Evolutionary conservation across 2,329 filamentous ascomycete genomes (phyloP).

Genomic region (Epicoccum sorghinum): DNA sequence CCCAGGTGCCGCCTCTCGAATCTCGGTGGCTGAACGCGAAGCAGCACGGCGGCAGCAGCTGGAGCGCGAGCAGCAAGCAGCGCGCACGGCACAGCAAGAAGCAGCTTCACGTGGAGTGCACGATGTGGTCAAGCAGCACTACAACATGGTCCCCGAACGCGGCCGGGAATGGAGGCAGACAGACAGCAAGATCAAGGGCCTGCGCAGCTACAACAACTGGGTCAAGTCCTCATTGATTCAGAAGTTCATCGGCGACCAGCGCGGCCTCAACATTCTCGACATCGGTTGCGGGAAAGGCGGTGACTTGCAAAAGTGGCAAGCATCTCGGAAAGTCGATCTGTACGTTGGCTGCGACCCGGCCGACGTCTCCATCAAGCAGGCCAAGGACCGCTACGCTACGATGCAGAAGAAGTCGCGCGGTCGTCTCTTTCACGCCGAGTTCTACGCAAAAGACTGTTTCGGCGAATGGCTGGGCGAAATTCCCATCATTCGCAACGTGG

Average conservation of each 20-base stretch:
- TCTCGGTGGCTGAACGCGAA: slow-evolving; percentile 70
- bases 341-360: slow-evolving; percentile 96
- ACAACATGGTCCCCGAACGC: slow-evolving; percentile 93
- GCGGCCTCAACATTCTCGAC: slow-evolving; percentile 81
- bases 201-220: slow-evolving; percentile 98
- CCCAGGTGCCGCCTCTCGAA: slow-evolving; percentile 58
- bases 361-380: slow-evolving; percentile 89
- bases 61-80: slow-evolving; percentile 51
- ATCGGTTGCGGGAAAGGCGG: slow-evolving; percentile 97
- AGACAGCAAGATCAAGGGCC: slow-evolving; percentile 91
- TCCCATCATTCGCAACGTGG: slow-evolving; percentile 81
- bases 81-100: slow-evolving; percentile 54
- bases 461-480: slow-evolving; percentile 82
- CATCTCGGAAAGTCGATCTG: slow-evolving; percentile 84
- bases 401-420: slow-evolving; percentile 66
- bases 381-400: slow-evolving; percentile 77
- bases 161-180: slow-evolving; percentile 94
- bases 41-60: slow-evolving; percentile 63
- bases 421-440: slow-evolving; percentile 81
- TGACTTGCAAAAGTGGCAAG: slow-evolving; percentile 94
- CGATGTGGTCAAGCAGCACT: slow-evolving; percentile 90
- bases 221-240: slow-evolving; percentile 97
- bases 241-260: slow-evolving; percentile 69
- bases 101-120: slow-evolving; percentile 66
- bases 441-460: slow-evolving; percentile 92